Base-by-base conservation (phyloP, 441 rosid genomes). In the Pelargonium fulgidum region DNA sequence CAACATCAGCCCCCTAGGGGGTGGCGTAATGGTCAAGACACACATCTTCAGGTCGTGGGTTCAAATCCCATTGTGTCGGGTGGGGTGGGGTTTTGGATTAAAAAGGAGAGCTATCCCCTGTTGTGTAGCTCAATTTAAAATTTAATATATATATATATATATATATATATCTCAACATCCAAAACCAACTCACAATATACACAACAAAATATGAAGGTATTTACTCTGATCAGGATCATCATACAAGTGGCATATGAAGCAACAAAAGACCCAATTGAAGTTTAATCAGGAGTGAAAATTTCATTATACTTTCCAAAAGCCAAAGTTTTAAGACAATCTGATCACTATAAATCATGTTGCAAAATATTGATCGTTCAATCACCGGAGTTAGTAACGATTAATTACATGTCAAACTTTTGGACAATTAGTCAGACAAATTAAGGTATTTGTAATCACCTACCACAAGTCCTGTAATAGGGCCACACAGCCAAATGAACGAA, bases 391-490 rank as follows among this genome's bases (percentile, higher is more conserved):
- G 39, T 3, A 3, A 33, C 0, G 39, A 33, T 33, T 0, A 33
- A 33, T 33, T 33, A 33, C 39, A 6, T 33, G 39, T 4, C 14
- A 48, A 2, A 48, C 12, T 58, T 58, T 3, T 17, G 62, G 12
- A 58, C 17, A 58, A 58, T 2, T 56, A 5, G 62, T 16, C 62
- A 56, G 62, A 6, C 19, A 58, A 19, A 14, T 56, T 17, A 17
- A 47, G 14, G 52, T 47, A 59, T 19, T 4, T 13, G 63, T 56
- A 14, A 71, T 72, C 73, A 83, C 90, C 67, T 91, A 91, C 99
- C 96, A 88, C 96, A 73, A 93, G 96, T 70, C 96, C 99, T 65
- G 99, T 88, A 68, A 93, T 88, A 1, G 96, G 99, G 67, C 99
- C 97, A 50, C 99, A 93, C 3, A 93, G 93, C 97, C 97, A 89